Evolutionary conservation across 306 rosid species (phyloP).

Genomic region (Geum urbanum): DNA sequence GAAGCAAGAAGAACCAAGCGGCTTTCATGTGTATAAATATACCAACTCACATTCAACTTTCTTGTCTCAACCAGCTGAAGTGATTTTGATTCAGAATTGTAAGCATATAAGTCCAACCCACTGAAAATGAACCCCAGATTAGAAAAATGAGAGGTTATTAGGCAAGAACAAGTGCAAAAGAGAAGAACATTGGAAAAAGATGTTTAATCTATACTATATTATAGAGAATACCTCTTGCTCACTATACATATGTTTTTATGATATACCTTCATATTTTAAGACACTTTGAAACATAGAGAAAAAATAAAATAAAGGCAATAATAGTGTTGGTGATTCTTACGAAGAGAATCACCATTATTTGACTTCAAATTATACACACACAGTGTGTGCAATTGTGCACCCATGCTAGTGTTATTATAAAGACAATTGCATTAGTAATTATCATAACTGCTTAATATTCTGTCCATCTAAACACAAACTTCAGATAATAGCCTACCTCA

Average conservation of each 20-base stretch:
- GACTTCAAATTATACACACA: too few species aligned
- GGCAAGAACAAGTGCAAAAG: background rate
- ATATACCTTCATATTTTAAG: too few species aligned
- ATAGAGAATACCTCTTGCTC: too few species aligned
- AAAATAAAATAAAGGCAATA: too few species aligned
- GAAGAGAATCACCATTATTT: too few species aligned
- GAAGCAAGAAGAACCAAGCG: constrained; percentile 96
- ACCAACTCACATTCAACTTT: constrained; percentile 84
- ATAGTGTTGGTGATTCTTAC: too few species aligned
- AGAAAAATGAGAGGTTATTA: constrained; percentile 13
- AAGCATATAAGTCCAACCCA: constrained; percentile 86
- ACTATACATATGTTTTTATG: too few species aligned
- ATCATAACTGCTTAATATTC: background rate
- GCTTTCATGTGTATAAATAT: constrained; percentile 94
- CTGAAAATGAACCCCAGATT: constrained; percentile 44
- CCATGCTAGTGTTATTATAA: background rate
- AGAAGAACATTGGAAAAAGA: background rate
- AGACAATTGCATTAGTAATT: background rate
- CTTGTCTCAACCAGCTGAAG: constrained; percentile 78
- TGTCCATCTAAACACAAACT: background rate
- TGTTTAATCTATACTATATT: background rate
- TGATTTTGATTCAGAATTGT: constrained; percentile 58
- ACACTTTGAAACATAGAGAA: too few species aligned
- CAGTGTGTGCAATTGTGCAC: too few species aligned
- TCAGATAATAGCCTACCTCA: background rate